Base-by-base conservation (phyloP, 257 asterid genomes). In the Hygrophila difformis region DNA sequence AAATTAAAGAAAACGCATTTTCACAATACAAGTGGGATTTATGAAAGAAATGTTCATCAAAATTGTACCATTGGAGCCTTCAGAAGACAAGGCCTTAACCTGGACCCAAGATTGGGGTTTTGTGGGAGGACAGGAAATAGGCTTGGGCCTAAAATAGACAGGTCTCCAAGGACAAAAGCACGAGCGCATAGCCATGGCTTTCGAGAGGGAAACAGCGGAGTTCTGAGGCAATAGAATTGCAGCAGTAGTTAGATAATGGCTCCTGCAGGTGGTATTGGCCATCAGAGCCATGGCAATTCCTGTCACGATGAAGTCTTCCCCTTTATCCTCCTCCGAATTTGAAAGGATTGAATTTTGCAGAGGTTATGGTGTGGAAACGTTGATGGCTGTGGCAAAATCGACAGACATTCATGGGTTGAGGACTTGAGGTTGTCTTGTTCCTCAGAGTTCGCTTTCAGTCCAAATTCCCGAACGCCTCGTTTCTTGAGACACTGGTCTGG, bases 141-240 rank as follows among this genome's bases (percentile, higher is more conserved):
- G 61, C 1, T 55, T 63, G 31, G 47, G 22, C 21, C 65, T 41
- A 26, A 69, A 65, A 11, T 56, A 73, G 35, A 56, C 8, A 18
- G 72, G 55, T 16, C 29, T 39, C 34, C 21, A 50, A 12, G 73
- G 78, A 23, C 53, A 71, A 56, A 77, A 70, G 65, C 77, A 74
- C 35, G 87, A 74, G 67, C 71, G 58, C 57, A 53, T 23, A 49
- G 77, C 77, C 87, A 78, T 74, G 69, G 77, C 57, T 55, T 45
- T 47, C 3, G 74, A 35, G 29, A 56, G 15, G 6, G 42, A 49
- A 11, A 49, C 10, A 8, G 33, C 44, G 8, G 39, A 10, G 8
- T 14, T 65, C 37, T 67, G 56, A 9, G 76, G 63, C 14, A 77
- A 70, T 60, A 44, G 56, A 57, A 59, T 45, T 19, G 71, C 43